Evolutionary conservation across 2,329 filamentous ascomycete genomes (phyloP).

Genomic region (Zelopaecilomyces penicillatus): DNA sequence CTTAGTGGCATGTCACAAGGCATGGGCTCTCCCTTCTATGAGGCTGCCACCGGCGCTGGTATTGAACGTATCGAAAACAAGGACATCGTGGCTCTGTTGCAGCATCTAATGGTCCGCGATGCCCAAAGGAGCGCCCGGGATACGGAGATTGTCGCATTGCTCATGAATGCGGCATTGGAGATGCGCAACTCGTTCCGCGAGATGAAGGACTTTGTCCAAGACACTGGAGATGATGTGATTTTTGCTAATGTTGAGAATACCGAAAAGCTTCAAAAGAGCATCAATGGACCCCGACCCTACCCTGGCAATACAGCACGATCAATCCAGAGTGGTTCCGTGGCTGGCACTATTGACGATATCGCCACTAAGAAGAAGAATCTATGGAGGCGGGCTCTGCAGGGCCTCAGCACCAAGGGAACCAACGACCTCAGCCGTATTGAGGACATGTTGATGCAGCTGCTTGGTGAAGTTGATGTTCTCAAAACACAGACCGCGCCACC

Average conservation of each 20-base stretch:
- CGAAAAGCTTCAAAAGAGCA: slow-evolving; percentile 72
- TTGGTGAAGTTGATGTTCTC: slow-evolving; percentile 82
- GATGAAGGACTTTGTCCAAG: slow-evolving; percentile 83
- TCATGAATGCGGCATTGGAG: slow-evolving; percentile 88
- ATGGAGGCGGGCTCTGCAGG: slow-evolving; percentile 90
- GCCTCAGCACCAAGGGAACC: slow-evolving; percentile 76
- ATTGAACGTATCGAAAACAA: slow-evolving; percentile 91
- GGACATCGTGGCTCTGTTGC: slow-evolving; percentile 95
- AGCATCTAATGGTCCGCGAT: slow-evolving; percentile 94
- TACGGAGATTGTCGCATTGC: slow-evolving; percentile 88
- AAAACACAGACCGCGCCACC: slow-evolving; percentile 49
- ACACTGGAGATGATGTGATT: slow-evolving; percentile 75
- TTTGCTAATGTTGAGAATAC: slow-evolving; percentile 83
- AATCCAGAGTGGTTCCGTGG: slow-evolving; percentile 46
- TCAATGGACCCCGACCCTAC: slow-evolving; percentile 79
- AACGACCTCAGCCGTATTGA: slow-evolving; percentile 85
- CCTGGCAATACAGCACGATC: slow-evolving; percentile 58
- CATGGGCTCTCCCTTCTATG: slow-evolving; percentile 82
- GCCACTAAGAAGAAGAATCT: slow-evolving; percentile 81
- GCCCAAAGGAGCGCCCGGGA: slow-evolving; percentile 93
- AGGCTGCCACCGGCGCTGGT: slow-evolving; percentile 76
- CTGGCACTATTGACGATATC: slow-evolving; percentile 46
- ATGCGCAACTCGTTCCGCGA: slow-evolving; percentile 97
- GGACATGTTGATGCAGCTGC: slow-evolving; percentile 83
- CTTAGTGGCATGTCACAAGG: slow-evolving; percentile 88